These are phyloP conservation scores for Sclerospora graminicola DNA, from an alignment of 352 stramenopile species.

Conservation along the genomic window DNA sequence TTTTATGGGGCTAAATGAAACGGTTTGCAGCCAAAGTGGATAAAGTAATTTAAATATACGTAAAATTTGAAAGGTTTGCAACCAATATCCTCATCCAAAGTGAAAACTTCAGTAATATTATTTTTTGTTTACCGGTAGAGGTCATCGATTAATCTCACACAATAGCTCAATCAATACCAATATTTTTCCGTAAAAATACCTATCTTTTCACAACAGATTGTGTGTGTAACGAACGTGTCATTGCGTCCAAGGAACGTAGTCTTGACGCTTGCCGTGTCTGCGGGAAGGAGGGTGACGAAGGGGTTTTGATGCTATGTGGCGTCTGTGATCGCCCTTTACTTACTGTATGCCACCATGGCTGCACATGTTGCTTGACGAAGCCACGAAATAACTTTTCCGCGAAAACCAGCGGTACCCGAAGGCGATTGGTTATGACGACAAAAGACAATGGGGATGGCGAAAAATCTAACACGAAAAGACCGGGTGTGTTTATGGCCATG, in stretches of 20 bases:
- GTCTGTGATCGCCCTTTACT: conserved; percentile 69
- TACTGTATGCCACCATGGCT: conserved; percentile 60
- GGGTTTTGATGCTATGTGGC: conserved; percentile 72
- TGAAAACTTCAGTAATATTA: too few relatives aligned
- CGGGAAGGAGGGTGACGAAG: conserved; percentile 59
- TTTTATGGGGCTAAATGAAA: too few relatives aligned
- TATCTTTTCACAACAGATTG: too few relatives aligned
- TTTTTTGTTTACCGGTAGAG: too few relatives aligned
- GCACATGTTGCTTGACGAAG: conserved; percentile 68
- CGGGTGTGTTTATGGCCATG: conserved; percentile 76
- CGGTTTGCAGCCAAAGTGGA: too few relatives aligned
- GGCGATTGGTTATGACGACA: conserved; percentile 81
- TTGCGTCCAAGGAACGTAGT: conserved; percentile 29
- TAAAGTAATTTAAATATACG: too few relatives aligned
- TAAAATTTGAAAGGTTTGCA: too few relatives aligned
- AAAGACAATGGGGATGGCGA: conserved; percentile 50
- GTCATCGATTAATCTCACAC: too few relatives aligned
- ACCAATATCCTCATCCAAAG: too few relatives aligned
- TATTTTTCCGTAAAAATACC: background rate
- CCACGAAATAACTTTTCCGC: conserved; percentile 69
- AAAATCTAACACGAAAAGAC: conserved; percentile 68
- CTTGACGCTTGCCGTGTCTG: conserved; percentile 77
- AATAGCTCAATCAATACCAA: background rate
- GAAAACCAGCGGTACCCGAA: conserved; percentile 62
- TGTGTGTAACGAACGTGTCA: conserved; percentile 2